These are phyloP conservation scores for Yamadazyma triangularis DNA, from an alignment of 1,139 yeast genomes.

Conservation along the genomic window DNA sequence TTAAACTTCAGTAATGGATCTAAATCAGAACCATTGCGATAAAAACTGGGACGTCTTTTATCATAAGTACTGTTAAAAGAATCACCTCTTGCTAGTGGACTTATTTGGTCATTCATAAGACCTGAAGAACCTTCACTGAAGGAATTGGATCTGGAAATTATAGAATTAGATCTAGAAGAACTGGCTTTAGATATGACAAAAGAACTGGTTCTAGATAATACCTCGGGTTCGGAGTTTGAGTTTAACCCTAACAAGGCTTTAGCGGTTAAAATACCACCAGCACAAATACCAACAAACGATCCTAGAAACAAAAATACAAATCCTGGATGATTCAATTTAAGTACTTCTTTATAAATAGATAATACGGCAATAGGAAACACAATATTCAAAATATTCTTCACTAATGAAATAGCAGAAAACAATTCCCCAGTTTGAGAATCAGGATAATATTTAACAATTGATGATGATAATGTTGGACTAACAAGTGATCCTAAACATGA, in stretches of 20 bases:
- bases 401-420: constrained; percentile 33
- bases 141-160: constrained; percentile 3
- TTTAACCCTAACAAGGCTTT: constrained; percentile 14
- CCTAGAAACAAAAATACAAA: constrained; percentile 14
- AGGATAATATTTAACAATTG: constrained; percentile 35
- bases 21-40: too few relatives aligned
- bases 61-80: too few relatives aligned
- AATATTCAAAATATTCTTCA: constrained; percentile 25
- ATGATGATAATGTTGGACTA: constrained; percentile 30
- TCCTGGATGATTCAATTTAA: constrained; percentile 16
- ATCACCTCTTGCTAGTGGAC: too few relatives aligned
- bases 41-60: too few relatives aligned
- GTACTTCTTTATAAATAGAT: constrained; percentile 22
- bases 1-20: too few relatives aligned
- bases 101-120: too few relatives aligned
- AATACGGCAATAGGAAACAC: constrained; percentile 24
- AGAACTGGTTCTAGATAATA: constrained; percentile 16
- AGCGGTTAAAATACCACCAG: constrained; percentile 8
- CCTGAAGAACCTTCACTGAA: constrained; percentile 1
- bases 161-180: too few relatives aligned
- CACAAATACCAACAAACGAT: constrained; percentile 4
- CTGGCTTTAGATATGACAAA: constrained; percentile 6
- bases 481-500: constrained; percentile 39
- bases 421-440: constrained; percentile 37
- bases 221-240: constrained; percentile 7